phyloP scores from a whole-genome alignment of 306 rosid genomes.

The Pyrus pyrifolia region DNA sequence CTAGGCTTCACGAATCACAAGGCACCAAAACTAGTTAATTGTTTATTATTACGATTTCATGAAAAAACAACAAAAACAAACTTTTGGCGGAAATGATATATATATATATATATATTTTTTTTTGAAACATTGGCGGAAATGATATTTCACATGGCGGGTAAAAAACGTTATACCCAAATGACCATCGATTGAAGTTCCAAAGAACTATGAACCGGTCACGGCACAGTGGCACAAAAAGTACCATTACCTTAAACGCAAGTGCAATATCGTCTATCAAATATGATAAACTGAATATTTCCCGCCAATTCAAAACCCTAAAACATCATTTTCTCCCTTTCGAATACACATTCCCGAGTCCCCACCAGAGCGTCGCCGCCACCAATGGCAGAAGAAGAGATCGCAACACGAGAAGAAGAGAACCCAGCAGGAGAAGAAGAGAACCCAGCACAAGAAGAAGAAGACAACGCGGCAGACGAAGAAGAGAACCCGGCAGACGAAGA shows the following conservation, averaged over 20 bases:
- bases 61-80: no score
- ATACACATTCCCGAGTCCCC: not conserved
- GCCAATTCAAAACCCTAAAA: constrained; percentile 34
- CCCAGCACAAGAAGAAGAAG: not conserved
- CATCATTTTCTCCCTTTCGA: not conserved
- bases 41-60: no score
- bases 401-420: not conserved
- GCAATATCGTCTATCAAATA: not conserved
- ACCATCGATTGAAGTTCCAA: not conserved
- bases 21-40: no score
- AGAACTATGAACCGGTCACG: not conserved
- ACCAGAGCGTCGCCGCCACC: not conserved
- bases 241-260: not conserved
- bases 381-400: constrained; percentile 2
- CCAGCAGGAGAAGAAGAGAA: not conserved
- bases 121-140: constrained; percentile 20
- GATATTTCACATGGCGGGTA: not conserved
- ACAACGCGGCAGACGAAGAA: not conserved
- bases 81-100: constrained; percentile 4
- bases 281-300: constrained; percentile 21
- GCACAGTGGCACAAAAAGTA: not conserved
- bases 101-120: no score
- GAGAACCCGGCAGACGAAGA: not conserved
- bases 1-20: no score
- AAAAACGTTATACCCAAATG: not conserved